Evolutionary conservation across 805 yeast genomes (phyloP), one percentile per base, ranked within the genome.

Genomic region (Saccharomyces kudriavzevii): DNA sequence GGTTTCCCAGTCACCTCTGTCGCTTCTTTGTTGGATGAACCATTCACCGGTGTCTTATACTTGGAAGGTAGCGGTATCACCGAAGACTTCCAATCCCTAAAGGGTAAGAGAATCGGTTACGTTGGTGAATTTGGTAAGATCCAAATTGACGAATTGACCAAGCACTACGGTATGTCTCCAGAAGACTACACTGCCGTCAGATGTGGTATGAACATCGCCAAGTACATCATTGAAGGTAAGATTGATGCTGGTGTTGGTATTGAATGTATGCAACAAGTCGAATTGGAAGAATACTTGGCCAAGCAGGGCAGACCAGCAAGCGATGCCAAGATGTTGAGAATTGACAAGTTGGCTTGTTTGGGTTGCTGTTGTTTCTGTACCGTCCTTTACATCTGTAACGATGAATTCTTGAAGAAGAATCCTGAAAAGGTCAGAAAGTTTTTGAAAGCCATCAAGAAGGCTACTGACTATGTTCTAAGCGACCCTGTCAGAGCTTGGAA

Each of bases 311-410:
- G 76, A 60, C 74, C 75, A 29, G 64, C 69, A 31, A 62, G 67
- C 48, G 82, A 77, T 46, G 83, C 78, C 52, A 74, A 77, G 60
- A 79, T 79, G 83, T 68, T 79, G 61, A 73, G 83, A 69, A 79
- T 79, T 59, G 83, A 79, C 62, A 70, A 73, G 59, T 69, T 79
- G 59, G 83, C 83, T 24, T 80, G 79, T 57, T 69, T 79, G 53
- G 83, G 83, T 13, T 79, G 83, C 64, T 79, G 83, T 63, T 79
- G 83, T 59, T 79, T 79, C 77, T 79, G 83, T 59, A 76, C 82
- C 47, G 76, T 79, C 54, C 70, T 79, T 60, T 78, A 77, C 74
- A 79, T 79, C 59, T 73, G 71, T 59, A 79, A 79, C 62, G 83
- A 79, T 59, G 66, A 71, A 45, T 79, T 78, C 64, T 69, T 79